A percentile compares a stretch with the other conserved stretches of the same genome.
Conservation (phyloP, 768 basidiomycete genomes). For the Hemileccinum impolitum region DNA sequence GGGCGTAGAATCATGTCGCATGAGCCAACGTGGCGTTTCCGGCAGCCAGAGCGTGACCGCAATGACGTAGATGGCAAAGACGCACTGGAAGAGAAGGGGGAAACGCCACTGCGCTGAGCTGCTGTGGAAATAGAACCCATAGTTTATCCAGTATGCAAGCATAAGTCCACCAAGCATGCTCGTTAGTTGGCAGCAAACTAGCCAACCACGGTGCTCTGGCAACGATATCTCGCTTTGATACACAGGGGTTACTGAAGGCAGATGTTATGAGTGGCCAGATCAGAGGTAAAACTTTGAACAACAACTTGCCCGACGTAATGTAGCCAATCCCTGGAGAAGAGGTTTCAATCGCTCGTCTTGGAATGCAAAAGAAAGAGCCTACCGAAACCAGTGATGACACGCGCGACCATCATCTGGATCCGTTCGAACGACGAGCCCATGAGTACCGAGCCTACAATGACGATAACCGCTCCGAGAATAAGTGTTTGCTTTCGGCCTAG, state of each 20-base stretch:
- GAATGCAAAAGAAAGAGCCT: not conserved
- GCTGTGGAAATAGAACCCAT: conserved; percentile 12
- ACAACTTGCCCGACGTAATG: conserved; percentile 8
- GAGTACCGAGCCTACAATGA: conserved; percentile 11
- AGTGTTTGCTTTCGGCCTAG: conserved; percentile 13
- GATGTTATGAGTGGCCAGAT: not conserved
- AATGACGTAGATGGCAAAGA: conserved; percentile 7
- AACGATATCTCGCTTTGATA: conserved; percentile 13
- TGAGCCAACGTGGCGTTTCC: conserved; percentile 5
- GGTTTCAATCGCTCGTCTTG: not conserved
- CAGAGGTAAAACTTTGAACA: not conserved
- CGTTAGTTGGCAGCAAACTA: conserved; percentile 12
- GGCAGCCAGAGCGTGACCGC: conserved; percentile 5
- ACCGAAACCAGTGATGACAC: conserved; percentile 9
- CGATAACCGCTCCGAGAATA: conserved; percentile 4
- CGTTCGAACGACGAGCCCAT: conserved; percentile 12
- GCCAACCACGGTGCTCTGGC: conserved; percentile 13
- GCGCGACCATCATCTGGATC: conserved; percentile 14
- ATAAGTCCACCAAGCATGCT: conserved; percentile 13
- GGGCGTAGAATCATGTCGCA: conserved; percentile 1
- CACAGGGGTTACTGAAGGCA: conserved; percentile 6
- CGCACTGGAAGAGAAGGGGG: conserved; percentile 6
- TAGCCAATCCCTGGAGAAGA: conserved; percentile 9
- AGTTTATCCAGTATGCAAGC: conserved; percentile 16
- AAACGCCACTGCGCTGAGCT: conserved; percentile 12